Evolutionary conservation across 495 filamentous ascomycete species (phyloP).

Genomic region (Penicillium psychrofluorescens): DNA sequence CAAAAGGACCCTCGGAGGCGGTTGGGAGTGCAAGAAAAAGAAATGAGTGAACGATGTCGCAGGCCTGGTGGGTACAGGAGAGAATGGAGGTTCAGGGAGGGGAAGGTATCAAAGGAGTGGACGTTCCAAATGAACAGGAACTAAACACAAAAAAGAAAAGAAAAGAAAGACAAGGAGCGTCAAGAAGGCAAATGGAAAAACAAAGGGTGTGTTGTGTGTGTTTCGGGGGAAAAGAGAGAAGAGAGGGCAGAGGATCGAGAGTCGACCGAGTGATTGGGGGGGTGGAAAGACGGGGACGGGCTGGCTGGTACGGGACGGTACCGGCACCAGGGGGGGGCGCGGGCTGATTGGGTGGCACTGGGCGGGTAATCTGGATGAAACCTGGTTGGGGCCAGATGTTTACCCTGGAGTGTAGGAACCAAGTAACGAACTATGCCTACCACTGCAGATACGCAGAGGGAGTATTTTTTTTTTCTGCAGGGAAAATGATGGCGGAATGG

Average conservation of each 20-base stretch:
- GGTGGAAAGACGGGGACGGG: too few species aligned
- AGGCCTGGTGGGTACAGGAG: conserved; percentile 13
- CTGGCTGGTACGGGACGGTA: too few species aligned
- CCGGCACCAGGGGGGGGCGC: too few species aligned
- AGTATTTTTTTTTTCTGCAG: too few species aligned
- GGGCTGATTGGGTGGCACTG: too few species aligned
- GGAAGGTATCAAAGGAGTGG: conserved; percentile 7
- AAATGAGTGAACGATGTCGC: conserved; percentile 6
- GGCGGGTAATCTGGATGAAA: too few species aligned
- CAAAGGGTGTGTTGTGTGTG: not conserved
- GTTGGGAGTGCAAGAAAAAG: conserved; percentile 11
- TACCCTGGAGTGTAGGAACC: too few species aligned
- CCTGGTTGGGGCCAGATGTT: too few species aligned
- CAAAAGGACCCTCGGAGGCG: conserved; percentile 7
- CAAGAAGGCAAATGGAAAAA: conserved; percentile 3
- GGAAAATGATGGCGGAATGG: too few species aligned
- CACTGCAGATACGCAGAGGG: too few species aligned
- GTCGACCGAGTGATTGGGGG: not conserved
- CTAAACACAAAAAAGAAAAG: conserved; percentile 6
- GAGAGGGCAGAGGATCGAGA: conserved; percentile 8
- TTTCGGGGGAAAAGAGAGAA: not conserved
- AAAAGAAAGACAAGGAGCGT: conserved; percentile 12
- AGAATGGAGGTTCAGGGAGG: conserved; percentile 10
- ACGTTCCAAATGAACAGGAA: conserved; percentile 5
- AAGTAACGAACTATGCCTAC: too few species aligned